Evolutionary conservation across 164 flowering plant species (phyloP).

Genomic region (Protea cynaroides): DNA sequence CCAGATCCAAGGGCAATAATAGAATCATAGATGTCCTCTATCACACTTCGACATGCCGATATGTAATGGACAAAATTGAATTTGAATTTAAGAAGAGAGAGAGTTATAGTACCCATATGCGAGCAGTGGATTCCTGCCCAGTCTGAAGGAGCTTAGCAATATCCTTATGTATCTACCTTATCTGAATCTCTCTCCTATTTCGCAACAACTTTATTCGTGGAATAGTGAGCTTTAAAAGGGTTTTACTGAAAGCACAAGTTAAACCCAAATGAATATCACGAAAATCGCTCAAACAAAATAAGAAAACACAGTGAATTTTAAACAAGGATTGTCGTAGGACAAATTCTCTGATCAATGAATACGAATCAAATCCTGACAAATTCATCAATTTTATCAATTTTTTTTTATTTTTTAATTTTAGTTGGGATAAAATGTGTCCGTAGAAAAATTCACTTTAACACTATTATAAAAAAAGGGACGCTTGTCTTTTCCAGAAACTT

Average conservation of each 20-base stretch:
- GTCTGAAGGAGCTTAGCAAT: conserved; percentile 90
- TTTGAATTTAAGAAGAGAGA: neutral
- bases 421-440: too few species aligned
- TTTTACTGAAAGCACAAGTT: conserved; percentile 46
- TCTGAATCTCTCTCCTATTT: conserved; percentile 79
- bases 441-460: too few species aligned
- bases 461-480: too few species aligned
- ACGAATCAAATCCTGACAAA: too few species aligned
- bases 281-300: neutral
- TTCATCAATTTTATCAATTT: too few species aligned
- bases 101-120: conserved; percentile 58
- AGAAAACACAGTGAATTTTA: neutral
- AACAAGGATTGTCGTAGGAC: neutral
- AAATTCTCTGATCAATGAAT: too few species aligned
- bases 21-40: neutral
- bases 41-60: neutral
- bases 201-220: conserved; percentile 86
- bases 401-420: too few species aligned
- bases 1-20: neutral
- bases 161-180: conserved; percentile 83
- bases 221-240: conserved; percentile 72
- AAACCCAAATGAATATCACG: neutral
- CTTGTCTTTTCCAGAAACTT: too few species aligned
- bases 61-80: neutral
- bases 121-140: conserved; percentile 96